Percentiles rank a stretch among this genome's conserved stretches.
Evolutionary conservation across 169 alveolate species (phyloP).

Genomic region (Eimeria praecox): DNA sequence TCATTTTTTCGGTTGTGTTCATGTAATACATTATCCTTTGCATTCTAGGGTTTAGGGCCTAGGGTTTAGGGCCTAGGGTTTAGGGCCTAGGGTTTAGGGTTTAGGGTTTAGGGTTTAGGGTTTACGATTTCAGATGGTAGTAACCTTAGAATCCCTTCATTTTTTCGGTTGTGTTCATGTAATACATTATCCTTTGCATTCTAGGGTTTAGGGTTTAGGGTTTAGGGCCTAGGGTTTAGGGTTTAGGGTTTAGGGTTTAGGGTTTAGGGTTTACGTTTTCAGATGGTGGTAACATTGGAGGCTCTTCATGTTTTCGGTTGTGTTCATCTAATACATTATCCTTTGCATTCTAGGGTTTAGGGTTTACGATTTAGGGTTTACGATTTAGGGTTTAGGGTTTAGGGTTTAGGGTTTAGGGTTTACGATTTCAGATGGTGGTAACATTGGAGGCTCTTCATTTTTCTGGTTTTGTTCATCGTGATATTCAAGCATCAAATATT

Average conservation of each 20-base stretch:
- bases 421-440: too few species aligned
- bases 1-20: too few species aligned
- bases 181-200: too few species aligned
- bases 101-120: constrained; percentile 12
- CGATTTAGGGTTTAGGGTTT: too few species aligned
- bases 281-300: background rate
- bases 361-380: too few species aligned
- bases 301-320: background rate
- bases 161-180: too few species aligned
- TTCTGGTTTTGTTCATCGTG: constrained; percentile 85
- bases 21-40: too few species aligned
- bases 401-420: too few species aligned
- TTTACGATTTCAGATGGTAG: background rate
- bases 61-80: constrained; percentile 16
- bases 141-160: background rate
- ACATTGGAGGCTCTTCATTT: constrained; percentile 86
- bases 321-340: constrained; percentile 2
- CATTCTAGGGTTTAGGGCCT: background rate
- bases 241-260: too few species aligned
- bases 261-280: constrained; percentile 54
- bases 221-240: too few species aligned
- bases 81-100: constrained; percentile 61
- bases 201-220: background rate
- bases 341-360: too few species aligned
- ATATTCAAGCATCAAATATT: constrained; percentile 91